Percentiles rank a stretch among this genome's conserved stretches.
phyloP scores from a whole-genome alignment of 805 yeast genomes.

The Cyberlindnera suaveolens region DNA sequence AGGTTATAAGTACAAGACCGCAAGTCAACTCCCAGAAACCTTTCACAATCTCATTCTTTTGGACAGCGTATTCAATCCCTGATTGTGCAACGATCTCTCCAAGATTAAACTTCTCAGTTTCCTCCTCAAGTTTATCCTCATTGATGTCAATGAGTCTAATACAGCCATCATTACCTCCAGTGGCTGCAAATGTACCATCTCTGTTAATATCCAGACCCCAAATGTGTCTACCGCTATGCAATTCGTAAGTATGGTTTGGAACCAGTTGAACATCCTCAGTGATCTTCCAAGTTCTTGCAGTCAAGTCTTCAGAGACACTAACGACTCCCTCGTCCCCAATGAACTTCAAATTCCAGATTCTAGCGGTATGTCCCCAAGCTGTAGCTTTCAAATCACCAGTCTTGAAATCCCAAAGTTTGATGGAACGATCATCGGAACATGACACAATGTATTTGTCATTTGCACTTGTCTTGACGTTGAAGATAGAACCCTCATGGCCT shows the following conservation, averaged over 20 bases:
- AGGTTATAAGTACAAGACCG: conserved; percentile 49
- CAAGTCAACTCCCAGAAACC: conserved; percentile 45
- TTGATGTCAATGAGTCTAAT: conserved; percentile 55
- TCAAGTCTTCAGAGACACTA: conserved; percentile 83
- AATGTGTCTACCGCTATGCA: conserved; percentile 79
- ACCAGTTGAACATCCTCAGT: conserved; percentile 18
- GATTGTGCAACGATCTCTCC: conserved; percentile 27
- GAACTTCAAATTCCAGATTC: conserved; percentile 82
- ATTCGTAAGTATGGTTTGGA: conserved; percentile 42
- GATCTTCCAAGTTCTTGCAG: conserved; percentile 72
- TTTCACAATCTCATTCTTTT: conserved; percentile 52
- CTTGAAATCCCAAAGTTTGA: conserved; percentile 62
- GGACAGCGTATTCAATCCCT: conserved; percentile 21
- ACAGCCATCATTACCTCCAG: conserved; percentile 94
- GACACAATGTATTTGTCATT: conserved; percentile 55
- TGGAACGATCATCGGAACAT: conserved; percentile 92
- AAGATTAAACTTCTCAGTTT: conserved; percentile 24
- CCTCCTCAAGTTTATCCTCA: conserved; percentile 27
- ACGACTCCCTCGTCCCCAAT: conserved; percentile 38
- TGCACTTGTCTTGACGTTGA: conserved; percentile 61
- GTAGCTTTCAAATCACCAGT: conserved; percentile 57
- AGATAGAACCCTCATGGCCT: conserved; percentile 89
- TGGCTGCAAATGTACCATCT: conserved; percentile 46
- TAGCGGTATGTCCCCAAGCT: conserved; percentile 96
- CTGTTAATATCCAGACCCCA: conserved; percentile 71